Base-by-base conservation (phyloP, 495 filamentous ascomycete genomes). In the Hypoxylon fragiforme region DNA sequence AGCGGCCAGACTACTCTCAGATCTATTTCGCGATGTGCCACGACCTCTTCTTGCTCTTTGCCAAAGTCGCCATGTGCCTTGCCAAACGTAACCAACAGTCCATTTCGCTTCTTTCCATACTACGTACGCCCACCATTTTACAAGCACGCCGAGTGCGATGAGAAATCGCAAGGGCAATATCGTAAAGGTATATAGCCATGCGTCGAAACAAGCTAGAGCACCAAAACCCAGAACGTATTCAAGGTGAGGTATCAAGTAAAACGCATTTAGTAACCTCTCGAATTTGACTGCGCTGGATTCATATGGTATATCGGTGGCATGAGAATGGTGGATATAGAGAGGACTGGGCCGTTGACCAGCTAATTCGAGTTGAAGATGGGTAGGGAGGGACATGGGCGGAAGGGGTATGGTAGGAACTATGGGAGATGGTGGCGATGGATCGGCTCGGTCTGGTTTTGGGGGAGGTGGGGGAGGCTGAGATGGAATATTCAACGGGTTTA, bases 141-240 rank as follows among this genome's bases (percentile, higher is more conserved):
- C 68, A 21, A 97, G 71, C 1, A 97, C 84, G 1, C 84, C 81
- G 0, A 92, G 55, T 7, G 94, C 91, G 54, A 91, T 90, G 44
- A 92, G 66, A 66, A 99, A 97, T 0, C 94, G 83, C 45, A 99
- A 78, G 8, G 94, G 94, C 5, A 97, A 73, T 22, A 99, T 91
- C 0, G 95, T 99, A 53, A 97, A 95, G 0, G 91, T 91, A 70
- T 95, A 91, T 3, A 97, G 79, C 94, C 92, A 99, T n/a, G 91
- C 86, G 73, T 99, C 94, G 22, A 97, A 75, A 69, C 94, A 97
- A 21, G 92, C 90, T 16, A 97, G 64, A 7, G 87, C 82, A 5
- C 94, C 94, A 73, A 99, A 97, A 60, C 81, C 83, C 14, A 99
- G 77, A 1, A 90, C 81, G 46, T 86, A 82, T 71, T 99, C 94